Evolutionary conservation across 495 filamentous ascomycete genomes (phyloP), one percentile per base, ranked within the genome.

Genomic region (Aspergillus ostianus): DNA sequence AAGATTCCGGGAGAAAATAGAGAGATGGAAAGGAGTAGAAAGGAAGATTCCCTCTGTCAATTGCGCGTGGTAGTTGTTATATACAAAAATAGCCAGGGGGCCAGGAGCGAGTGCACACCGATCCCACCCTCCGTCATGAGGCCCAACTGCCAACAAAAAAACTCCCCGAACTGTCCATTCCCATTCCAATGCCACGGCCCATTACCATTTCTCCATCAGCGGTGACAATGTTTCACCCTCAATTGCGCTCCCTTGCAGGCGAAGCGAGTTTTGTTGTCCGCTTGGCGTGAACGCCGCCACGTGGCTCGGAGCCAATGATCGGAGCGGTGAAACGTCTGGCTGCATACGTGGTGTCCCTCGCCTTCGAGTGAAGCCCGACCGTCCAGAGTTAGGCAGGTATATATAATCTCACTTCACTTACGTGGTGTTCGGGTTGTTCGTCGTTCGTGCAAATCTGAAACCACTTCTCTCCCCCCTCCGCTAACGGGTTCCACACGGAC

Each of bases 241-340:
- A 41, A 41, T 41, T 32, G 27, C n/a, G 46, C 44, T 48, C 26
- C 19, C 29, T 48, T 17, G 55, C 29, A 49, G 41, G n/a, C 15
- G 21, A 59, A 53, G 50, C 27, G 21, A 53, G 47, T 49, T 47
- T 56, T 63, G 61, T 55, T 61, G 56, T 56, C 44, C 26, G 58
- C 52, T 53, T 51, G 55, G 62, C 51, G 51, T 20, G 21, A 58
- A 27, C 60, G 41, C 47, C 56, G 52, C 52, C 59, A 58, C 57
- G 64, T 58, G 57, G 60, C 63, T 53, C 29, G 55, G 50, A 30
- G 46, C 47, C 50, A 41, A 41, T 41, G 10, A 58, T 51, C 53
- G 30, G 50, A 56, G 60, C 62, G 62, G 55, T 54, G 57, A 54
- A 60, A 59, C 4, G 50, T 41, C 36, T 13, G 13, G 36, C 36